Conservation (phyloP, 768 basidiomycete genomes). For the Leccinum imitatum region DNA sequence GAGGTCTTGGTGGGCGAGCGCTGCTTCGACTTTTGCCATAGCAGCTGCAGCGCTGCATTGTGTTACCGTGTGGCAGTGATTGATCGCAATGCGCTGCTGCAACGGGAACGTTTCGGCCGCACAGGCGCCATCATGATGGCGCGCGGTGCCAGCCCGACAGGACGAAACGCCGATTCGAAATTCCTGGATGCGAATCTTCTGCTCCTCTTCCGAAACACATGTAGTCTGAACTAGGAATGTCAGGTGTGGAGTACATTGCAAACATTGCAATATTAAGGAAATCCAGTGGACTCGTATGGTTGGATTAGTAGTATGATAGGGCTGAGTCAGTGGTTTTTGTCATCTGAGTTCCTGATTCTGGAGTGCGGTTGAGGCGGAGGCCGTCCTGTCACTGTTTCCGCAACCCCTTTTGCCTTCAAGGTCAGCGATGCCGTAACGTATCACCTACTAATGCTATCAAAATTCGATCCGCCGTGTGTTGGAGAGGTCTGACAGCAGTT, state of each 20-base stretch:
- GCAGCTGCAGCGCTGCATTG: not conserved
- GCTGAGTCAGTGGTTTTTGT: constrained; percentile 1
- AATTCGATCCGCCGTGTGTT: not conserved
- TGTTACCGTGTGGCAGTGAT: not conserved
- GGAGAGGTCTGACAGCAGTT: not conserved
- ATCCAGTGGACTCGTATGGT: not conserved
- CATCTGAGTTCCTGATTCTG: not conserved
- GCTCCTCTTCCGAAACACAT: not conserved
- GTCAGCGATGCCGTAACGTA: not conserved
- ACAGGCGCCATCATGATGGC: too few relatives aligned
- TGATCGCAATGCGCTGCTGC: not conserved
- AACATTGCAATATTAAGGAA: not conserved
- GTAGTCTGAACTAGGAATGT: not conserved
- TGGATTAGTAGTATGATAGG: not conserved
- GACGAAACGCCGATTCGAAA: not conserved
- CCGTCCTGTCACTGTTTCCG: not conserved
- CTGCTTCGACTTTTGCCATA: not conserved
- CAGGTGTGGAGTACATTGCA: not conserved
- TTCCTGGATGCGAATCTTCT: not conserved
- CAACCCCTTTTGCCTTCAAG: not conserved
- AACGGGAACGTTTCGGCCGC: not conserved
- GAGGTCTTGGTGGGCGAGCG: not conserved
- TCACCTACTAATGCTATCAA: not conserved
- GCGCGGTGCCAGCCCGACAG: not conserved
- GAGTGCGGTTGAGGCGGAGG: not conserved